Evolutionary conservation across 2,329 filamentous ascomycete species (phyloP).

Genomic region (Zopfia rhizophila): DNA sequence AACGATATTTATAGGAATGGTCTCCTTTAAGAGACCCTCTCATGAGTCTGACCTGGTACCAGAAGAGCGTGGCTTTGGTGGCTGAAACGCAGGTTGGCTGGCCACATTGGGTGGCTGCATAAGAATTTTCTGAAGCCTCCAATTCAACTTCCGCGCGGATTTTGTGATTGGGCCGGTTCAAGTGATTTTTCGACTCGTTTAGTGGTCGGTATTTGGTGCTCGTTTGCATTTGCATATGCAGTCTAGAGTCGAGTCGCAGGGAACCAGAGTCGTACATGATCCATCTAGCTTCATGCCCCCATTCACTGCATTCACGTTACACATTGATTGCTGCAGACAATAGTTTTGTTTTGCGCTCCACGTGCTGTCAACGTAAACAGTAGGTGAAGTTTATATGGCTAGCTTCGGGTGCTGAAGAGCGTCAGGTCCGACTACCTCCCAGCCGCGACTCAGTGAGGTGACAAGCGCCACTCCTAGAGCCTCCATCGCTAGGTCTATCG

Average conservation of each 20-base stretch:
- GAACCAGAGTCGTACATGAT: slow-evolving; percentile 8
- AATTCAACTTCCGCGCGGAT: slow-evolving; percentile 14
- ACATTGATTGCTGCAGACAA: slow-evolving; percentile 16
- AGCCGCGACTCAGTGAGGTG: slow-evolving; percentile 11
- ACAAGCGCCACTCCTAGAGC: slow-evolving; percentile 3
- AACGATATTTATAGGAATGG: slow-evolving; percentile 7
- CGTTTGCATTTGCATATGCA: slow-evolving; percentile 28
- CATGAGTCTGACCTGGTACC: not conserved
- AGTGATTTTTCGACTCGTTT: slow-evolving; percentile 26
- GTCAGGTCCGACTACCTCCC: not conserved
- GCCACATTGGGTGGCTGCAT: not conserved
- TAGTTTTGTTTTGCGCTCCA: not conserved
- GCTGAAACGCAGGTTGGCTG: slow-evolving; percentile 19
- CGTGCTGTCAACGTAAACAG: slow-evolving; percentile 2
- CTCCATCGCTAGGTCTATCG: too few species aligned
- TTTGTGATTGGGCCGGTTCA: slow-evolving; percentile 40
- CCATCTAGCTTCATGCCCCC: slow-evolving; percentile 15
- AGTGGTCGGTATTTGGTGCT: too few species aligned
- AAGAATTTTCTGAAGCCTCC: slow-evolving; percentile 18
- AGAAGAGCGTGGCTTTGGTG: slow-evolving; percentile 6
- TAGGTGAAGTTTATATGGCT: not conserved
- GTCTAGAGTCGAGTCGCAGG: slow-evolving; percentile 18
- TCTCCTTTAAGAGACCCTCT: not conserved
- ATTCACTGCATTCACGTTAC: slow-evolving; percentile 21
- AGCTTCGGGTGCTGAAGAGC: not conserved